These are phyloP conservation scores for Aspergillus nanangensis DNA, from an alignment of 495 filamentous ascomycete species.

Conservation along the genomic window DNA sequence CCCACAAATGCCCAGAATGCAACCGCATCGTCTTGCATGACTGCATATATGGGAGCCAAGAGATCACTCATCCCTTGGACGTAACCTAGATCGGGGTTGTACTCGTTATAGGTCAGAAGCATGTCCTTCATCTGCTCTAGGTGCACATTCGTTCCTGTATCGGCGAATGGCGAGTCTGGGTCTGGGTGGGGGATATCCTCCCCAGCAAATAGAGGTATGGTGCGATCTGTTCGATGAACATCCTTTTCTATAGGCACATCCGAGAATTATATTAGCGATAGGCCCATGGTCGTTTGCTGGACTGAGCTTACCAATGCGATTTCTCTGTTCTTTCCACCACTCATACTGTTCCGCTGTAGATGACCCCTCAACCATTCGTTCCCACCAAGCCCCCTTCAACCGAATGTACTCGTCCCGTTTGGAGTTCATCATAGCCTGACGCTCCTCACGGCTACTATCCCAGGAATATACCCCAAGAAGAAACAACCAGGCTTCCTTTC, in stretches of 20 bases:
- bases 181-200: constrained; percentile 99
- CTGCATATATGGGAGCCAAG: constrained; percentile 91
- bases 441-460: constrained; percentile 78
- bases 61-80: constrained; percentile 99
- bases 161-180: constrained; percentile 90
- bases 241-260: constrained; percentile 72
- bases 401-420: constrained; percentile 91
- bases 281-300: neutral
- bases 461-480: constrained; percentile 86
- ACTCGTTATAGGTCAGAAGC: constrained; percentile 97
- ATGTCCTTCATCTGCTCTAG: constrained; percentile 99
- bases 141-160: constrained; percentile 90
- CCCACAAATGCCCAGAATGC: constrained; percentile 96
- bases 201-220: constrained; percentile 86
- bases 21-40: constrained; percentile 93
- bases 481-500: constrained; percentile 97
- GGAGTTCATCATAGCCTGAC: constrained; percentile 74
- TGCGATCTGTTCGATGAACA: constrained; percentile 93
- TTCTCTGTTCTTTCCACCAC: constrained; percentile 93
- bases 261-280: constrained; percentile 3
- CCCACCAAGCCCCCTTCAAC: constrained; percentile 95
- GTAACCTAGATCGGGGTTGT: constrained; percentile 88
- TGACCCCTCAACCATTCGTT: constrained; percentile 77
- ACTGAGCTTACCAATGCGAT: constrained; percentile 72
- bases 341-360: constrained; percentile 74